Evolutionary conservation across 345 rosid genomes (phyloP).

Genomic region (Murraya paniculata): DNA sequence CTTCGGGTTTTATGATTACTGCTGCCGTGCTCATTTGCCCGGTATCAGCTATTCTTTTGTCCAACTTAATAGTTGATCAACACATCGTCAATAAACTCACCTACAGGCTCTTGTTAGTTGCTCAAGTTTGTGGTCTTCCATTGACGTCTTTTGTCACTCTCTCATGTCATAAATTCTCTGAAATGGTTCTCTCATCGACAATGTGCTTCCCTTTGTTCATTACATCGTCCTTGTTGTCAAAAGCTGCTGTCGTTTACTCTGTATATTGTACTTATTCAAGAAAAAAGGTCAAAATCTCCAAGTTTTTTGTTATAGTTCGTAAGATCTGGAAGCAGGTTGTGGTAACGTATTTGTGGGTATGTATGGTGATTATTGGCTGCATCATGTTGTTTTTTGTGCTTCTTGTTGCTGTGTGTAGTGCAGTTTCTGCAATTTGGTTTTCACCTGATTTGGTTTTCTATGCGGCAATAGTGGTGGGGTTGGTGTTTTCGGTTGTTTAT

Average conservation of each 20-base stretch:
- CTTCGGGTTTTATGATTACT: constrained; percentile 55
- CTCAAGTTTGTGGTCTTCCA: constrained; percentile 75
- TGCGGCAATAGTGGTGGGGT: constrained; percentile 50
- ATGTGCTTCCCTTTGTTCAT: constrained; percentile 75
- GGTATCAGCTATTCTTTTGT: constrained; percentile 61
- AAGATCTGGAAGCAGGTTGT: constrained; percentile 72
- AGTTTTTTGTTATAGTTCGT: constrained; percentile 44
- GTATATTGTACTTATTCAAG: constrained; percentile 77
- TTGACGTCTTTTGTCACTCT: constrained; percentile 56
- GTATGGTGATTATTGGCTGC: constrained; percentile 56
- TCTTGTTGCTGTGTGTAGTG: constrained; percentile 53
- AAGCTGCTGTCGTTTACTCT: constrained; percentile 75
- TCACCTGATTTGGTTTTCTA: constrained; percentile 54
- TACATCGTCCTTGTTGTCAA: constrained; percentile 58
- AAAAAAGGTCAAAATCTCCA: constrained; percentile 41
- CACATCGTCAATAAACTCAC: constrained; percentile 57
- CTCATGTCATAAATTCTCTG: constrained; percentile 64
- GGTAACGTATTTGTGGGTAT: constrained; percentile 66
- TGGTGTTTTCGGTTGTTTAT: constrained; percentile 75
- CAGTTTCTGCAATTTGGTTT: constrained; percentile 50
- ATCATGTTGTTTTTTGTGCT: constrained; percentile 62
- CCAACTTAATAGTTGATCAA: constrained; percentile 69
- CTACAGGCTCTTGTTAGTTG: constrained; percentile 57
- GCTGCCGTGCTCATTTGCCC: constrained; percentile 71
- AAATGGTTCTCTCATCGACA: constrained; percentile 60